These are phyloP conservation scores for Lentinus polychrous DNA, from an alignment of 1,284 basidiomycete species.

Conservation along the genomic window DNA sequence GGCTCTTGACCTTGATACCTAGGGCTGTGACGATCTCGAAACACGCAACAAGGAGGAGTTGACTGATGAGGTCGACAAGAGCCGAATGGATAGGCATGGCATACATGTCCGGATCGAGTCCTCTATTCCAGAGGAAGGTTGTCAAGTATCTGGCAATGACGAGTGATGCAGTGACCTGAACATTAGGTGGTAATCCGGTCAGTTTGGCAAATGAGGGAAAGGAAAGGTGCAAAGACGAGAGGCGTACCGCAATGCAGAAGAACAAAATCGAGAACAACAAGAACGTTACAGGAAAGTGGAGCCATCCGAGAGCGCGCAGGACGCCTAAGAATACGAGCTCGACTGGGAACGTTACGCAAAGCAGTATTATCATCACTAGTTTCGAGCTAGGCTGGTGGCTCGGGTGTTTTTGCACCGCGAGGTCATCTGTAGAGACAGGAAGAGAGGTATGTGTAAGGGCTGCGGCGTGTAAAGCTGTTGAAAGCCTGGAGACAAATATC, in stretches of 20 bases:
- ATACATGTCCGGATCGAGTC: constrained; percentile 90
- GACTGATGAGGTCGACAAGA: constrained; percentile 87
- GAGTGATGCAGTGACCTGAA: constrained; percentile 67
- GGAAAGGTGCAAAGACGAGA: not conserved
- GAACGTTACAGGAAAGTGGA: constrained; percentile 64
- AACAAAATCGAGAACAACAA: constrained; percentile 56
- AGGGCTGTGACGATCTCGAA: constrained; percentile 54
- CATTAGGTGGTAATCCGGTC: not conserved
- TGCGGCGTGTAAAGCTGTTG: constrained; percentile 74
- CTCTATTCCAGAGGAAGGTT: constrained; percentile 73
- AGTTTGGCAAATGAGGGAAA: not conserved
- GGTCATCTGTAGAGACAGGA: constrained; percentile 15
- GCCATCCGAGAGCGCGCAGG: constrained; percentile 68
- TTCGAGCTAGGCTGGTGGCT: constrained; percentile 35
- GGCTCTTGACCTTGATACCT: constrained; percentile 24
- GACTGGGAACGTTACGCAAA: constrained; percentile 70
- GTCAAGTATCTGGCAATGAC: constrained; percentile 66
- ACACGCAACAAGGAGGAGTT: constrained; percentile 72
- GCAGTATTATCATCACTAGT: constrained; percentile 61
- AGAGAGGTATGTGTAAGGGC: constrained; percentile 25
- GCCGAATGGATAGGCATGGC: constrained; percentile 90
- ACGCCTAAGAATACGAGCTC: constrained; percentile 67
- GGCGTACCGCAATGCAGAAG: constrained; percentile 70
- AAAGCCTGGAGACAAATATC: constrained; percentile 87
- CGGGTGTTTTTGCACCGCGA: constrained; percentile 8